phyloP scores from a whole-genome alignment of 805 yeast genomes.

The Cyberlindnera nakhonratchasimensis region DNA sequence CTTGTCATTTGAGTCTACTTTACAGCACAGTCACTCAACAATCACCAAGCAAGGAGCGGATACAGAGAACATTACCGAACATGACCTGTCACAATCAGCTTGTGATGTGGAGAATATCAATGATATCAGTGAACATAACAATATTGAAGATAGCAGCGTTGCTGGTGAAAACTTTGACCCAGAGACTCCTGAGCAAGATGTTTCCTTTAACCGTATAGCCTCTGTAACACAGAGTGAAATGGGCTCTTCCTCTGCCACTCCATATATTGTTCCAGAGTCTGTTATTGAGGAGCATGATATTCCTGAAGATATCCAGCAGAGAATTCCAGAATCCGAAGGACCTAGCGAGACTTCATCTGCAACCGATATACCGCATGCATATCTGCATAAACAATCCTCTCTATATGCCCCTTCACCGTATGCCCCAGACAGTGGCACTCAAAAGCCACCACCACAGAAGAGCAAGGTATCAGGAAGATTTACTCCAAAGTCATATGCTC shows the following conservation, averaged over 20 bases:
- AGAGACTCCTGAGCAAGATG: slow-evolving; percentile 3
- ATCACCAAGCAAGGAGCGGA: background rate
- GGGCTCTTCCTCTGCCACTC: slow-evolving; percentile 16
- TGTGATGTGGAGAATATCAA: background rate
- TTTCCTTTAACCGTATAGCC: background rate
- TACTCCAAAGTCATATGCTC: slow-evolving; percentile 17
- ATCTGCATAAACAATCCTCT: background rate
- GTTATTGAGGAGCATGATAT: slow-evolving; percentile 8
- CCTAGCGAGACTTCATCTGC: background rate
- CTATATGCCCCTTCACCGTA: slow-evolving; percentile 4
- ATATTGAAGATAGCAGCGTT: background rate
- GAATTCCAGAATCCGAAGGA: slow-evolving; percentile 3
- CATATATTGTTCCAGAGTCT: slow-evolving; percentile 16
- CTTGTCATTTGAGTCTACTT: slow-evolving; percentile 1
- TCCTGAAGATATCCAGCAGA: slow-evolving; percentile 8
- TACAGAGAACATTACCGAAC: too few species aligned
- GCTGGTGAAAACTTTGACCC: slow-evolving; percentile 1
- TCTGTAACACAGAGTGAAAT: slow-evolving; percentile 17
- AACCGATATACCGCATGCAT: background rate
- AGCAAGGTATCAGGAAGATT: slow-evolving; percentile 15
- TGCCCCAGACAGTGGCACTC: slow-evolving; percentile 2
- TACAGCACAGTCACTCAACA: background rate
- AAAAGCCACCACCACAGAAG: slow-evolving; percentile 10
- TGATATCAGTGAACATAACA: background rate
- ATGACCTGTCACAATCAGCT: too few species aligned